These are phyloP conservation scores for Hemisphaericaspora xylofermentans DNA, from an alignment of 1,139 yeast genomes.

Conservation along the genomic window DNA sequence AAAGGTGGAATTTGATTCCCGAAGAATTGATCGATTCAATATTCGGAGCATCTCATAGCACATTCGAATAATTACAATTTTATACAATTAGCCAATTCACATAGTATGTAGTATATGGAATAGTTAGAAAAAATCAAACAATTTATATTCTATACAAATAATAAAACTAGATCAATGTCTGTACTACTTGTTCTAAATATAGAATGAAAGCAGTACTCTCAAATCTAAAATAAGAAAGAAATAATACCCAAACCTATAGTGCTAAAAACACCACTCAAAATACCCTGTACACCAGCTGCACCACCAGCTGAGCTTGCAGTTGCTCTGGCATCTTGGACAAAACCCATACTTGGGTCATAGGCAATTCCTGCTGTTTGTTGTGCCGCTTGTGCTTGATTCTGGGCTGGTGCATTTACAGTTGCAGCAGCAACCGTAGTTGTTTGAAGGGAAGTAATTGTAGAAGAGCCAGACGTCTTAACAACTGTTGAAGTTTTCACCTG, in stretches of 20 bases:
- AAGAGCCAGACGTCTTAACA: slow-evolving; percentile 14
- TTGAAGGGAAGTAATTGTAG: slow-evolving; percentile 13
- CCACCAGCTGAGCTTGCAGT: slow-evolving; percentile 13
- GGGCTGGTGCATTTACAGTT: slow-evolving; percentile 15
- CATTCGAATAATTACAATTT: too few species aligned
- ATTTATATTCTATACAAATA: too few species aligned
- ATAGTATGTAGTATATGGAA: too few species aligned
- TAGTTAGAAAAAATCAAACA: too few species aligned
- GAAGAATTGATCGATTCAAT: too few species aligned
- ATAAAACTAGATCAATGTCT: too few species aligned
- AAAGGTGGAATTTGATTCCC: too few species aligned
- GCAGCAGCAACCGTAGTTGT: slow-evolving; percentile 6
- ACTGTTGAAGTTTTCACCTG: slow-evolving; percentile 11
- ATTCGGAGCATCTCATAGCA: too few species aligned
- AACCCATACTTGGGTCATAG: slow-evolving; percentile 28
- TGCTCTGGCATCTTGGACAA: slow-evolving; percentile 29
- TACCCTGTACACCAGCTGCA: slow-evolving; percentile 11
- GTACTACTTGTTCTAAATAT: too few species aligned
- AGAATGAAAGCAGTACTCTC: neutral
- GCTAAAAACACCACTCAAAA: slow-evolving; percentile 18
- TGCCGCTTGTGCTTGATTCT: slow-evolving; percentile 15
- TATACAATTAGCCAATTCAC: too few species aligned
- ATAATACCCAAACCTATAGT: slow-evolving; percentile 23
- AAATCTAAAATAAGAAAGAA: slow-evolving; percentile 18
- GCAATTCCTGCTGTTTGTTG: slow-evolving; percentile 12